A percentile compares a stretch with the other conserved stretches of the same genome.
Conservation (phyloP, 495 filamentous ascomycete genomes). For the Aspergillus biplanus region DNA sequence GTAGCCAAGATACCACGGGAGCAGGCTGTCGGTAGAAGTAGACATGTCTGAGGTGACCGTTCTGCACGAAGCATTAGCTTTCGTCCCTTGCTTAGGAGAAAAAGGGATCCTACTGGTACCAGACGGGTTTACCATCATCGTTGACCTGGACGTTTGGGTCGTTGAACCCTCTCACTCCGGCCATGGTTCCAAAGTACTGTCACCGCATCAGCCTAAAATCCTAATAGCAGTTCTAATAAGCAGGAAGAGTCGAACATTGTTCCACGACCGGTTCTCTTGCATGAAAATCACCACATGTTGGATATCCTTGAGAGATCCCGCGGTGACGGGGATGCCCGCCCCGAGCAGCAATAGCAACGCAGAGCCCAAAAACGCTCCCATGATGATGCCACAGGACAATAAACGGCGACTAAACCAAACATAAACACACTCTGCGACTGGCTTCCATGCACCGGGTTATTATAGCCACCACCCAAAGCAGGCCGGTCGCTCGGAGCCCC, state of each 20-base stretch:
- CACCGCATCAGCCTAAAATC: not conserved
- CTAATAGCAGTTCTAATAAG: not conserved
- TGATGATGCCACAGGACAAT: not conserved
- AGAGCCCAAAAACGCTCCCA: conserved; percentile 16
- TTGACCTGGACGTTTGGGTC: conserved; percentile 62
- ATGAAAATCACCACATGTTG: conserved; percentile 64
- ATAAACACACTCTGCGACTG: no score
- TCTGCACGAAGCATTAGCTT: conserved; percentile 24
- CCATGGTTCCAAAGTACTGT: conserved; percentile 59
- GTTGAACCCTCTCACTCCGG: conserved; percentile 58
- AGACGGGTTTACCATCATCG: conserved; percentile 44
- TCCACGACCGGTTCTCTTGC: conserved; percentile 55
- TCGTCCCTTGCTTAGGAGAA: conserved; percentile 6
- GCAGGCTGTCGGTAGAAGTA: conserved; percentile 41
- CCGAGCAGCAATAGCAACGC: conserved; percentile 28
- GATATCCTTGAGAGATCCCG: conserved; percentile 53
- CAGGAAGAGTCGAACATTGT: conserved; percentile 31
- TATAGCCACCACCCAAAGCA: not conserved
- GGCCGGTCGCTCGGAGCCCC: conserved; percentile 17
- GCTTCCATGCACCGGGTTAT: no score
- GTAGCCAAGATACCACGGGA: conserved; percentile 60
- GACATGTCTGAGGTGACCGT: conserved; percentile 28
- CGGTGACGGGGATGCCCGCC: conserved; percentile 27
- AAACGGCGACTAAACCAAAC: no score
- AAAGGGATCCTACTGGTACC: conserved; percentile 47